Percentiles rank a stretch among this genome's conserved stretches.
Evolutionary conservation across 108 stramenopile genomes (phyloP).

Genomic region (Parmales sp.): DNA sequence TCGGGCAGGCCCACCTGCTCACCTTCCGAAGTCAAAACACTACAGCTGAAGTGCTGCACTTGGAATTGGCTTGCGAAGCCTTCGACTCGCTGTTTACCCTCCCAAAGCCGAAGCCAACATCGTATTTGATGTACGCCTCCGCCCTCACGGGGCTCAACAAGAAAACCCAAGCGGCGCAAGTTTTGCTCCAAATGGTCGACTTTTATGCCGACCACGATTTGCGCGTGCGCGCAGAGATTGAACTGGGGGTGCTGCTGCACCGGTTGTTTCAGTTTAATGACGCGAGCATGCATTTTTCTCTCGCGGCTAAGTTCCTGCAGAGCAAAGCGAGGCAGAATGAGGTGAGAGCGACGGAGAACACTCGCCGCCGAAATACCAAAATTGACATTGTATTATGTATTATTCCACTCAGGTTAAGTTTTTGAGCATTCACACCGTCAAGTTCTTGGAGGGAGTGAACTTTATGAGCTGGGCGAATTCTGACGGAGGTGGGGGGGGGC

Average conservation of each 20-base stretch:
- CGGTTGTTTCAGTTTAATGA: slow-evolving; percentile 3
- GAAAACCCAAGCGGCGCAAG: neutral
- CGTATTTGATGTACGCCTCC: neutral
- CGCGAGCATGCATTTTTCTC: neutral
- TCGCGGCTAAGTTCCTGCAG: neutral
- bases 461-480: neutral
- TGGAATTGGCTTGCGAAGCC: neutral
- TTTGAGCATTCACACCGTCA: too few species aligned
- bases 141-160: neutral
- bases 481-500: too few species aligned
- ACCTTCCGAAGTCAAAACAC: neutral
- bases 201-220: neutral
- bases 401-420: too few species aligned
- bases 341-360: too few species aligned
- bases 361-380: too few species aligned
- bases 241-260: neutral
- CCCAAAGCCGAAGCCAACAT: neutral
- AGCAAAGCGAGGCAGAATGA: too few species aligned
- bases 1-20: neutral
- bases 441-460: too few species aligned
- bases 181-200: neutral
- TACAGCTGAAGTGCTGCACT: neutral
- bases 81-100: neutral
- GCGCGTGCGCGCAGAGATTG: neutral
- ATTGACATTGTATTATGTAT: too few species aligned